Base-by-base conservation (phyloP, 2,329 filamentous ascomycete genomes). In the Lanzia echinophila region DNA sequence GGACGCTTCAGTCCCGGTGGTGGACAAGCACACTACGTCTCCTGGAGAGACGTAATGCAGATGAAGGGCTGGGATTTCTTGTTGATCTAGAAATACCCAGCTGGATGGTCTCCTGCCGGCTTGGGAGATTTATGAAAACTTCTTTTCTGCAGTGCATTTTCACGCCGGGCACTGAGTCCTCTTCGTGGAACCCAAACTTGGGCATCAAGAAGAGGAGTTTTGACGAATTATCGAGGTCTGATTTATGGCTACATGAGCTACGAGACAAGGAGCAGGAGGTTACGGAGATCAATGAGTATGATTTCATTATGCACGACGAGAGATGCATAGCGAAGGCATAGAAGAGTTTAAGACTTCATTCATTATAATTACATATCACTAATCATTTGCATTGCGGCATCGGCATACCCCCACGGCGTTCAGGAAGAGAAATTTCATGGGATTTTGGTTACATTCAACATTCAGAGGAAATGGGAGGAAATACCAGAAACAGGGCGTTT, bases 21-120 rank as follows among this genome's bases (percentile, higher is more conserved):
- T 48, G 65, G 67, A 49, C 71, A 62, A 68, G 72, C 73, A 71
- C 84, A 82, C 68, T 86, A 86, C 74, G 82, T 95, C 72, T 90
- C 91, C 83, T 97, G 92, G 92, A 81, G 92, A 74, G 88, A 95
- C 73, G 82, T 92, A 68, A 96, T 96, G 90, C 83, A 82, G 73
- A 82, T 86, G 74, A 94, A 92, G 75, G 83, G 83, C 63, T 96
- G 90, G 91, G 89, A 95, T 70, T 94, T 90, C 74, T 78, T 96
- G 71, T 81, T 96, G 71, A 91, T 96, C 73, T 96, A 74, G 63
- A 66, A 44, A 44, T 31, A n/a, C 41, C 22, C 41, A 20, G 61
- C 47, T 59, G 59, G 49, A 44, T 58, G 46, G 57, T 43, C 36
- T 56, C 56, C 38, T 46, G 56, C 57, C 57, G 56, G 54, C 53